These are phyloP conservation scores for Hypoxylon sp. DNA, from an alignment of 2,329 filamentous ascomycete species.

Conservation along the genomic window DNA sequence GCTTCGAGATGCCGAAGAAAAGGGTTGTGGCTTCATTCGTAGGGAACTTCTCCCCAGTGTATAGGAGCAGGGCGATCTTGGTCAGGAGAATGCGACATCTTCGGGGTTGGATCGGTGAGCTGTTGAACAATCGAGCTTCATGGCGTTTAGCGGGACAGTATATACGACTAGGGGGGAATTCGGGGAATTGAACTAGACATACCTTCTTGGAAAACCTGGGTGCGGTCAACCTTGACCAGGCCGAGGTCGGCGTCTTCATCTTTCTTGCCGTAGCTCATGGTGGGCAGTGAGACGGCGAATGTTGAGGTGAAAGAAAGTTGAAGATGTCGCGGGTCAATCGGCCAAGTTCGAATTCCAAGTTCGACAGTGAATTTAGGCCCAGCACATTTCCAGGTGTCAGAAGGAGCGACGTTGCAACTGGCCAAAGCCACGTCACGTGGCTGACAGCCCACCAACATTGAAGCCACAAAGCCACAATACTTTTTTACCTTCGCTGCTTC, in stretches of 20 bases:
- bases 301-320: conserved; percentile 47
- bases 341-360: conserved; percentile 40
- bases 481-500: background rate
- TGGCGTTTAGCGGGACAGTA: conserved; percentile 54
- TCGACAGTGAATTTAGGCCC: conserved; percentile 46
- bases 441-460: conserved; percentile 1
- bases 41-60: conserved; percentile 96
- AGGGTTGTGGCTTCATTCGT: conserved; percentile 97
- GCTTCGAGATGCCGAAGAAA: conserved; percentile 98
- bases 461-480: background rate
- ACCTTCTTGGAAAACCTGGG: conserved; percentile 99
- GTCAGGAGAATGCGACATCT: conserved; percentile 97
- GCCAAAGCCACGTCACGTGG: conserved; percentile 30
- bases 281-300: conserved; percentile 57
- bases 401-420: conserved; percentile 52
- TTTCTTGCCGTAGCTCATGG: conserved; percentile 98
- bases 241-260: conserved; percentile 96
- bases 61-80: conserved; percentile 95
- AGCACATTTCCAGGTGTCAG: conserved; percentile 41
- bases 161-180: conserved; percentile 31
- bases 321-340: conserved; percentile 46
- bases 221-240: conserved; percentile 97
- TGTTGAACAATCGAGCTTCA: conserved; percentile 95
- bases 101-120: conserved; percentile 94
- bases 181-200: conserved; percentile 52